Base-by-base conservation (phyloP, 2,329 filamentous ascomycete genomes). In the Colletotrichum orchidophilum region DNA sequence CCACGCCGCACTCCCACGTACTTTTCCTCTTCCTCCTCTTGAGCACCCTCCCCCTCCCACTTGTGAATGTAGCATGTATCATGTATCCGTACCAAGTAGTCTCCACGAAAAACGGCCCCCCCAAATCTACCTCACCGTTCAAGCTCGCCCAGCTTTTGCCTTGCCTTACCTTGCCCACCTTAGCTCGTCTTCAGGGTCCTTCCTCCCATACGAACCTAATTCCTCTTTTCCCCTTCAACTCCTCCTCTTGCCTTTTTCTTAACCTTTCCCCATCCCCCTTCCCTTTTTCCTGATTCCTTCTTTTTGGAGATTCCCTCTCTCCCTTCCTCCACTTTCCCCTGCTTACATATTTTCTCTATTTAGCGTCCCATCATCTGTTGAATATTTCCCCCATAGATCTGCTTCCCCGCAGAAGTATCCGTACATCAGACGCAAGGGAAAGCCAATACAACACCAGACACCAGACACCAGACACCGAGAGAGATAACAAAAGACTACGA, bases 151-250 rank as follows among this genome's bases (percentile, higher is more conserved):
- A 46, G 39, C 39, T 46, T n/a, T 55, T 42, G 50, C 33, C 35
- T 54, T 63, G 63, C 15, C 59, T 61, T 24, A 15, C 66, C 66
- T 65, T 31, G 15, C 54, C 33, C 58, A 52, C 27, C 67, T 70
- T 69, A 64, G 63, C 42, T 50, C 15, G 60, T 61, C 63, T 67
- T 67, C 68, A 62, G 64, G 68, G 68, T 46, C 39, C n/a, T 59
- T 35, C 55, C 42, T 63, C 63, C 60, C 68, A 62, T 71, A 67
- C 52, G 68, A 70, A 70, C 63, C 68, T 58, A 68, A 70, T 70
- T 55, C 66, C 27, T 70, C 66, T 64, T 59, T 59, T 42, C 64
- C 63, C 67, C 60, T 64, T 59, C 65, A 3, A 52, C 27, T 9
- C 6, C 27, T 35, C 9, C 46, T n/a, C 21, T 31, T 26, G 39